These are phyloP conservation scores for Musa itinerans DNA, from an alignment of 176 grass and related monocot genomes.

Conservation along the genomic window DNA sequence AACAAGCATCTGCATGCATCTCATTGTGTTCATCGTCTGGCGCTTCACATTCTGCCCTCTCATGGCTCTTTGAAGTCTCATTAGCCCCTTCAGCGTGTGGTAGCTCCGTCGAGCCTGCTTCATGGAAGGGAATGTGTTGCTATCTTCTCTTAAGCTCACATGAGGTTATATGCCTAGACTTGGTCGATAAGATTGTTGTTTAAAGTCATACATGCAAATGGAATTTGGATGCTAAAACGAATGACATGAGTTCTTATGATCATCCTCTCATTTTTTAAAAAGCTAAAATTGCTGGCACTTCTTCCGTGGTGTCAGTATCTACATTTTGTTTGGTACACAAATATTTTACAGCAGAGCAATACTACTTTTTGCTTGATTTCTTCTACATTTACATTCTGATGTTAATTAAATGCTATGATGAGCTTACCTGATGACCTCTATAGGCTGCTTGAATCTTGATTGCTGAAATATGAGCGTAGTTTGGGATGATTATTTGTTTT, in stretches of 20 bases:
- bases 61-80: constrained; percentile 75
- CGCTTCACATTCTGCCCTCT: constrained; percentile 48
- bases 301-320: too few relatives aligned
- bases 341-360: too few relatives aligned
- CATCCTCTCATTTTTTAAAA: too few relatives aligned
- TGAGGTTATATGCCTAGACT: too few relatives aligned
- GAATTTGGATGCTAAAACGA: too few relatives aligned
- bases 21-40: constrained; percentile 79
- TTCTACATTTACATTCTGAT: neutral
- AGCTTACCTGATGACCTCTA: constrained; percentile 51
- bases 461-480: constrained; percentile 30
- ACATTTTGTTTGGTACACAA: too few relatives aligned
- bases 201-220: too few relatives aligned
- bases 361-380: neutral
- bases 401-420: neutral
- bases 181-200: too few relatives aligned
- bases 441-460: constrained; percentile 74
- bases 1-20: constrained; percentile 78
- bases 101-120: constrained; percentile 68
- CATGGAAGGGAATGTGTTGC: neutral
- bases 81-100: constrained; percentile 62
- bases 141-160: neutral
- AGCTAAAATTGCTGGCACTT: too few relatives aligned
- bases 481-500: constrained; percentile 13
- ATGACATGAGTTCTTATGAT: too few relatives aligned